phyloP scores from a whole-genome alignment of 208 protist species.

The Leishmania amazonensis region DNA sequence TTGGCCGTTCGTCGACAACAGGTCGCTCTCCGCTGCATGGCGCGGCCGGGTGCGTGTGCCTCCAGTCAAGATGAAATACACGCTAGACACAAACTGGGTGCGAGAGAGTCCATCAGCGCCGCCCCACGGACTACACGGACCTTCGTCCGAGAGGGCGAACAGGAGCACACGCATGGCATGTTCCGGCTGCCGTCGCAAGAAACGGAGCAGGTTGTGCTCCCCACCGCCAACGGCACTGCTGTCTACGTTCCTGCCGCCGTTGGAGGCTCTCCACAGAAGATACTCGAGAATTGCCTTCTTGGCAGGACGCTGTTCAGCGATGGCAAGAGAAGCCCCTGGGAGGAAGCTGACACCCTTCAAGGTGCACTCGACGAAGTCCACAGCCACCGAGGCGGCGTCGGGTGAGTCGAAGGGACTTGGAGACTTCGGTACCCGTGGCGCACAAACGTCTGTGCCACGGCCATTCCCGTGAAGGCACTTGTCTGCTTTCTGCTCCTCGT shows the following conservation, averaged over 20 bases:
- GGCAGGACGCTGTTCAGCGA: constrained; percentile 22
- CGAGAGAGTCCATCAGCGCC: constrained; percentile 17
- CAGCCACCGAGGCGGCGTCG: constrained; percentile 20
- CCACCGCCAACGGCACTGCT: background rate
- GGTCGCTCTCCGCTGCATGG: background rate
- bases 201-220: constrained; percentile 24
- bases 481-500: constrained; percentile 18
- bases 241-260: too few species aligned
- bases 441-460: background rate
- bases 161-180: constrained; percentile 36
- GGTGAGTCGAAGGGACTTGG: background rate
- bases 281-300: constrained; percentile 47
- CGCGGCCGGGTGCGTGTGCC: constrained; percentile 24
- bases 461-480: background rate
- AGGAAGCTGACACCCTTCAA: constrained; percentile 41
- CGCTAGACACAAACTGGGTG: constrained; percentile 32
- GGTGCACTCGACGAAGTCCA: constrained; percentile 42
- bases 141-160: constrained; percentile 45
- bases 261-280: constrained; percentile 17
- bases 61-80: constrained; percentile 29
- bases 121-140: constrained; percentile 43
- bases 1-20: background rate
- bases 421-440: background rate
- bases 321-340: constrained; percentile 30
- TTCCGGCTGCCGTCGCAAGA: constrained; percentile 42